Conservation (phyloP, 805 yeast species). For the Starmerella sirachaensis region DNA sequence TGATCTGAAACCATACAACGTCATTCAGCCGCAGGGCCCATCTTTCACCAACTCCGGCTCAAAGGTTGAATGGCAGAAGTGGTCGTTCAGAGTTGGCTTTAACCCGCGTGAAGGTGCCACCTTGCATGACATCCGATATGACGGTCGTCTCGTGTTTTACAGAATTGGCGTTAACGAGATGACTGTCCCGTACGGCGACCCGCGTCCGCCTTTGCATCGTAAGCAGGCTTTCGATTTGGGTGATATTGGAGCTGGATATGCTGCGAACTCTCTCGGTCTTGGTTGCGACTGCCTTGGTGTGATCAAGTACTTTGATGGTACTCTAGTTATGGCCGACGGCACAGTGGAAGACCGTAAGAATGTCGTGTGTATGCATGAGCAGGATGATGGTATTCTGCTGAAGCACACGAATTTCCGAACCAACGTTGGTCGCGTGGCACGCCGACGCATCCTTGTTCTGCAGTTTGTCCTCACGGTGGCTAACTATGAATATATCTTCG, state of each 20-base stretch:
- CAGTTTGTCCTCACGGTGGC: conserved; percentile 78
- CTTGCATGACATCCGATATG: conserved; percentile 56
- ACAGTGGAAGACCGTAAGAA: conserved; percentile 50
- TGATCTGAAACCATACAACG: conserved; percentile 56
- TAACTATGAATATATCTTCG: conserved; percentile 67
- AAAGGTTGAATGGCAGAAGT: conserved; percentile 67
- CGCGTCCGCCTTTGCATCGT: conserved; percentile 70
- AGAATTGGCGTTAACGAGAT: conserved; percentile 64
- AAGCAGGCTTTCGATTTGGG: conserved; percentile 79
- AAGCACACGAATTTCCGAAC: conserved; percentile 68
- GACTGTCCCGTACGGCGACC: conserved; percentile 82
- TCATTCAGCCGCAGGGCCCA: conserved; percentile 80
- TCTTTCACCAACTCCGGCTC: conserved; percentile 50
- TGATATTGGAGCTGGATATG: conserved; percentile 69
- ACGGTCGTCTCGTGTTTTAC: conserved; percentile 66
- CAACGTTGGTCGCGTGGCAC: conserved; percentile 61
- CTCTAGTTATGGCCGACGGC: conserved; percentile 46
- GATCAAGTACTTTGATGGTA: conserved; percentile 58
- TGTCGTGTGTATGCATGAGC: conserved; percentile 74
- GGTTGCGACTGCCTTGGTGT: conserved; percentile 80
- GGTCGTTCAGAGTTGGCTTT: conserved; percentile 63
- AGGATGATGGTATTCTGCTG: conserved; percentile 65
- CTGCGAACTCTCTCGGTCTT: conserved; percentile 52
- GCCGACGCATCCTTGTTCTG: conserved; percentile 66
- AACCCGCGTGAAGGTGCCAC: conserved; percentile 72